A percentile compares a stretch with the other conserved stretches of the same genome.
Evolutionary conservation across 441 rosid genomes (phyloP).

Genomic region (Eutrema salsugineum): DNA sequence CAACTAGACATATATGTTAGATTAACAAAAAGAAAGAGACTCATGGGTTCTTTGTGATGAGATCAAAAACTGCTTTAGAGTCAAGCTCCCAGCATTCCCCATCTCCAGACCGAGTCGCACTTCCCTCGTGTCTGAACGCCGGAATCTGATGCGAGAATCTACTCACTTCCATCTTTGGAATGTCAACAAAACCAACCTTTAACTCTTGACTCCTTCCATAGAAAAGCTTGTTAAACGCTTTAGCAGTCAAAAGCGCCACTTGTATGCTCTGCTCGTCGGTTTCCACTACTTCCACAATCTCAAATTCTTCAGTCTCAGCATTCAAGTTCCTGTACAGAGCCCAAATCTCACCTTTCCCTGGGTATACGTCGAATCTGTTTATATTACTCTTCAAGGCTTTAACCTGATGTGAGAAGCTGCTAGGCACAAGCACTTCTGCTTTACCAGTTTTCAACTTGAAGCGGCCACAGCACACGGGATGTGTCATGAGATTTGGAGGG

Average conservation of each 20-base stretch:
- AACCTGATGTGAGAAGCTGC: constrained; percentile 35
- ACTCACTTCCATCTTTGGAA: constrained; percentile 20
- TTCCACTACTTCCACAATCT: constrained; percentile 41
- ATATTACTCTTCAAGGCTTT: constrained; percentile 5
- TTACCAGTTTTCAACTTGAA: constrained; percentile 34
- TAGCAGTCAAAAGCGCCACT: constrained; percentile 20
- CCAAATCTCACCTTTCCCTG: constrained; percentile 38
- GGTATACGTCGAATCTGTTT: constrained; percentile 28
- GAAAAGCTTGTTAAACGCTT: constrained; percentile 17
- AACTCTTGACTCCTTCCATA: constrained; percentile 35
- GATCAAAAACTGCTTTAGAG: constrained; percentile 34
- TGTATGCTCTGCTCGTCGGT: constrained; percentile 14
- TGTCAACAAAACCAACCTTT: constrained; percentile 19
- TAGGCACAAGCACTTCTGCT: constrained; percentile 18
- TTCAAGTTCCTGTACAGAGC: constrained; percentile 37
- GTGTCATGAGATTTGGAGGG: not conserved
- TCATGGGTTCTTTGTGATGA: not conserved
- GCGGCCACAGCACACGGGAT: constrained; percentile 36
- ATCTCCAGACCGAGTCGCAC: constrained; percentile 14
- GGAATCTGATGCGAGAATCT: constrained; percentile 51
- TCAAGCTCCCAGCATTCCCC: constrained; percentile 46
- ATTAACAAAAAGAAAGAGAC: not conserved
- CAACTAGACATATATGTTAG: not conserved
- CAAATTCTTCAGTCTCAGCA: constrained; percentile 30
- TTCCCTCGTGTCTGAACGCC: constrained; percentile 20